Conservation (phyloP, 2,329 filamentous ascomycete genomes). For the Penicillium sp. region DNA sequence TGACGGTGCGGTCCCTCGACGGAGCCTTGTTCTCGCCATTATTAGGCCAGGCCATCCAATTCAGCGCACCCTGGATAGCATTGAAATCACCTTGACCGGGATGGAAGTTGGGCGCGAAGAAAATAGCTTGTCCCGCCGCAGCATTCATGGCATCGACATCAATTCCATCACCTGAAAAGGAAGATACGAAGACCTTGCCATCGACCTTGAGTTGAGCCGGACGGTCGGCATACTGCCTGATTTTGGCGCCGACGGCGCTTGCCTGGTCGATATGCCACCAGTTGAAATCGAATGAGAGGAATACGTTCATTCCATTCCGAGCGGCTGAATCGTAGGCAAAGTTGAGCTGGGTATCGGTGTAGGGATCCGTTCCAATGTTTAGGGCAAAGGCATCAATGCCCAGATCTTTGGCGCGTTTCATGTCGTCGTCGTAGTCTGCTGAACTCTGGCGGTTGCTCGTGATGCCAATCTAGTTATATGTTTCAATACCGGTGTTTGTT, state of each 20-base stretch:
- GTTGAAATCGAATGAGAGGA: slow-evolving; percentile 57
- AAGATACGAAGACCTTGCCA: slow-evolving; percentile 51
- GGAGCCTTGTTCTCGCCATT: slow-evolving; percentile 50
- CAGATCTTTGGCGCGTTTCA: slow-evolving; percentile 42
- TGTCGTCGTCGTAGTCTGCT: slow-evolving; percentile 47
- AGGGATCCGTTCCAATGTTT: slow-evolving; percentile 47
- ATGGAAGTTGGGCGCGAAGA: slow-evolving; percentile 51
- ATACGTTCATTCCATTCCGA: slow-evolving; percentile 49
- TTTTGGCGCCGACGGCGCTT: slow-evolving; percentile 42
- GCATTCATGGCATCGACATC: slow-evolving; percentile 42
- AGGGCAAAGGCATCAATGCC: slow-evolving; percentile 50
- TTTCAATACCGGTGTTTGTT: not conserved
- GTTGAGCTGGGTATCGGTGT: slow-evolving; percentile 45
- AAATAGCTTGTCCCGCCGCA: slow-evolving; percentile 45
- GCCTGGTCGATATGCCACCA: slow-evolving; percentile 42
- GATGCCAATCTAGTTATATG: slow-evolving; percentile 41
- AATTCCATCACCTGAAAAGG: slow-evolving; percentile 49
- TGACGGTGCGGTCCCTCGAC: slow-evolving; percentile 36
- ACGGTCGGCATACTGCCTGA: slow-evolving; percentile 44
- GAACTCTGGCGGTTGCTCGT: slow-evolving; percentile 42
- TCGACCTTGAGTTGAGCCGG: slow-evolving; percentile 50
- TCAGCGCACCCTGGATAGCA: slow-evolving; percentile 41
- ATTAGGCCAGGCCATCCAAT: slow-evolving; percentile 45
- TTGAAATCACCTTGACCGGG: slow-evolving; percentile 39
- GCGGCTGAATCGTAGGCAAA: slow-evolving; percentile 50